These are phyloP conservation scores for Coleophoma crateriformis DNA, from an alignment of 2,329 filamentous ascomycete genomes.

Conservation along the genomic window DNA sequence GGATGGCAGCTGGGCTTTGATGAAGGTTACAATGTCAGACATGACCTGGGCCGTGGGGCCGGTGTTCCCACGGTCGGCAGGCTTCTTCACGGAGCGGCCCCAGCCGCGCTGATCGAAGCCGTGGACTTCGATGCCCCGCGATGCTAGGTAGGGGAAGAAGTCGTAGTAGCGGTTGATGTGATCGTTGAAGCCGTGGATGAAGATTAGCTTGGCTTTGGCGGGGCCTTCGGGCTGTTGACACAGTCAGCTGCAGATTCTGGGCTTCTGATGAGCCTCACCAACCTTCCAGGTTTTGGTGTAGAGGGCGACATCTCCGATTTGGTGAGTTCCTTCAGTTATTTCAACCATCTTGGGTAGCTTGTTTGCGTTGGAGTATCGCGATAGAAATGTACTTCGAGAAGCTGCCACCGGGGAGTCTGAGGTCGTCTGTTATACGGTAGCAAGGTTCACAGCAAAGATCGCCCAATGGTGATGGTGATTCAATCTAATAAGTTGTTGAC, in stretches of 20 bases:
- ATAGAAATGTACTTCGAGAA: no score
- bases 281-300: slow-evolving; percentile 28
- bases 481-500: no score
- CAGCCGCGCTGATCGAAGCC: slow-evolving; percentile 85
- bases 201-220: slow-evolving; percentile 64
- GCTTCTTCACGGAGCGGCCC: slow-evolving; percentile 64
- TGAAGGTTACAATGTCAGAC: slow-evolving; percentile 72
- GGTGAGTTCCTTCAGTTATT: slow-evolving; percentile 24
- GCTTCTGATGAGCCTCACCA: not conserved
- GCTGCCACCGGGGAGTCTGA: no score
- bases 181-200: slow-evolving; percentile 88
- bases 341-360: slow-evolving; percentile 14
- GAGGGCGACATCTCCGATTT: slow-evolving; percentile 21
- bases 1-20: slow-evolving; percentile 50
- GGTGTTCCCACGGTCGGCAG: slow-evolving; percentile 62
- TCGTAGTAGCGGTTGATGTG: slow-evolving; percentile 72
- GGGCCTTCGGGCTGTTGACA: slow-evolving; percentile 17
- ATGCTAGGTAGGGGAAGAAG: slow-evolving; percentile 66
- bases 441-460: no score
- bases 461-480: no score
- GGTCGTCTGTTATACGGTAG: no score
- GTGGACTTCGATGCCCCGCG: slow-evolving; percentile 67
- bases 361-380: no score
- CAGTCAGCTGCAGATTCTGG: slow-evolving; percentile 1
- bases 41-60: slow-evolving; percentile 71